phyloP scores from a whole-genome alignment of 495 filamentous ascomycete genomes.

The Corynascus novoguineensis region DNA sequence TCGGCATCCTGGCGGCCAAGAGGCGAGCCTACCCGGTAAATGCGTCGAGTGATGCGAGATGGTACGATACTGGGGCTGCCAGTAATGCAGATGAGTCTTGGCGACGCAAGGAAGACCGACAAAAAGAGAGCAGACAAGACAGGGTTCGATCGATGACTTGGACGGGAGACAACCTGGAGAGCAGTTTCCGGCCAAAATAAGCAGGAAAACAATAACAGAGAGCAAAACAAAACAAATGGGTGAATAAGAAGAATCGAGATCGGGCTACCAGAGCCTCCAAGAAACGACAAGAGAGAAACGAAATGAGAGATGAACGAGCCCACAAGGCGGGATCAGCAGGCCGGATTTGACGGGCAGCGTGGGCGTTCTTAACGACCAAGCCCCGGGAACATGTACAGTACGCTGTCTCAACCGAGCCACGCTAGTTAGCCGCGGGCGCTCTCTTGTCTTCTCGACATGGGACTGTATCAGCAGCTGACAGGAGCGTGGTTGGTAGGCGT shows the following conservation, averaged over 20 bases:
- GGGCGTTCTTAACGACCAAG: background rate
- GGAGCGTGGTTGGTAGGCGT: too few species aligned
- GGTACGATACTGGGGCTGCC: background rate
- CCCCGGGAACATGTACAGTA: background rate
- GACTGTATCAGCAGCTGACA: background rate
- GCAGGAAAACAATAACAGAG: background rate
- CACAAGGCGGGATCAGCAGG: background rate
- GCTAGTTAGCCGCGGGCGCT: too few species aligned
- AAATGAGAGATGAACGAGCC: background rate
- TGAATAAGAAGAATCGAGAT: background rate
- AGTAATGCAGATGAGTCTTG: background rate
- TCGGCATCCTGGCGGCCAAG: slow-evolving; percentile 34
- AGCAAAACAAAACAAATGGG: background rate
- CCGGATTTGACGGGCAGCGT: background rate
- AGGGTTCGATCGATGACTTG: too few species aligned
- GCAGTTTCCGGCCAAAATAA: background rate
- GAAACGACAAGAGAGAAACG: background rate
- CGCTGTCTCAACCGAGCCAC: background rate
- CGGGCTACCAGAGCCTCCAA: background rate
- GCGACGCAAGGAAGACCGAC: too few species aligned
- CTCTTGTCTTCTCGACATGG: too few species aligned
- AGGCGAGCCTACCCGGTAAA: background rate
- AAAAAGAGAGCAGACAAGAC: too few species aligned
- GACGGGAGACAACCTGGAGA: background rate
- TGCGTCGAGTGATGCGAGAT: background rate